phyloP scores from a whole-genome alignment of 2,329 filamentous ascomycete species.

The Myriosclerotinia scirpicola region DNA sequence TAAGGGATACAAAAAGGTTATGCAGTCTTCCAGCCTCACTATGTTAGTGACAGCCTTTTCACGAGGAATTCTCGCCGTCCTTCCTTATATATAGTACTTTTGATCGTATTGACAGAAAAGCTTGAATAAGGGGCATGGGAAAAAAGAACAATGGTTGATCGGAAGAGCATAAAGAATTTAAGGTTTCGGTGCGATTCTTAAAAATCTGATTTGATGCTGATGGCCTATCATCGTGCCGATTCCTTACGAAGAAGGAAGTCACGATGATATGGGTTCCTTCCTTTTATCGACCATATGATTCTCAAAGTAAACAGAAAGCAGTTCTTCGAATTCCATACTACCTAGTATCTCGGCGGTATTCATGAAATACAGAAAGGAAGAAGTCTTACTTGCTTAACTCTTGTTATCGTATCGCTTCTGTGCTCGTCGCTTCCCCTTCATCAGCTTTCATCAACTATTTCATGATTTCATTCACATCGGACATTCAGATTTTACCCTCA shows the following conservation, averaged over 20 bases:
- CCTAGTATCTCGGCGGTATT: conserved; percentile 7
- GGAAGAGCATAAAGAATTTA: background rate
- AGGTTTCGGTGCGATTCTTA: conserved; percentile 2
- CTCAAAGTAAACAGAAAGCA: background rate
- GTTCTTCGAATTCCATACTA: background rate
- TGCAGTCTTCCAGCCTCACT: conserved; percentile 4
- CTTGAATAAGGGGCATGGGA: background rate
- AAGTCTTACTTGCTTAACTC: conserved; percentile 6
- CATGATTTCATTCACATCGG: background rate
- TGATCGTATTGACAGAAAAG: background rate
- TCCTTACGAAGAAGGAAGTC: conserved; percentile 3
- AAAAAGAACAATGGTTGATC: background rate
- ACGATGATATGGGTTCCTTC: conserved; percentile 5
- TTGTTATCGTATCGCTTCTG: conserved; percentile 1
- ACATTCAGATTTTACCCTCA: background rate
- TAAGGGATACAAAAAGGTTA: background rate
- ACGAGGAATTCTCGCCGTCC: background rate
- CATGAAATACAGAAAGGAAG: conserved; percentile 17
- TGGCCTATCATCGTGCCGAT: background rate
- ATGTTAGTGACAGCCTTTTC: background rate
- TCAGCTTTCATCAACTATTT: background rate
- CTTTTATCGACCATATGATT: background rate
- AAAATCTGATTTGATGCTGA: background rate
- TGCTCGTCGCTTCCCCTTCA: background rate
- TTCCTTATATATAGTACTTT: background rate